Evolutionary conservation across 257 asterid genomes (phyloP), one percentile per base, ranked within the genome.

Genomic region (Anisodus acutangulus): DNA sequence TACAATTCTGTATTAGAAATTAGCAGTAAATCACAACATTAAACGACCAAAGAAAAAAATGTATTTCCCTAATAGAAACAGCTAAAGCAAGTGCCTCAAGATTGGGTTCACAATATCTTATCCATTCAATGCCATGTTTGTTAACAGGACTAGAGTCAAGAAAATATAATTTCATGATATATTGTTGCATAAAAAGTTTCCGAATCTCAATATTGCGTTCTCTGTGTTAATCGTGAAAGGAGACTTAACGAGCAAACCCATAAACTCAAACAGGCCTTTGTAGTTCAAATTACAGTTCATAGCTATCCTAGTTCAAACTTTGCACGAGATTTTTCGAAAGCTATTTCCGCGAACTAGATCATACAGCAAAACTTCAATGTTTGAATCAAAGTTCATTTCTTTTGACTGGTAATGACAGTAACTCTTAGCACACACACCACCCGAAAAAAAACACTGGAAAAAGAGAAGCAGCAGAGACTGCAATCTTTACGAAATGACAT

Each of bases 1-100:
- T 82, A 80, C 84, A 89, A 76, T 87, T 72, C 91, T 88, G 93
- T 81, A 84, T 84, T 47, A 86, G 84, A 86, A 85, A 91, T 72
- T 62, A 82, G 87, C 85, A 87, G 87, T 85, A 72, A 82, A 83
- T 87, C 82, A 63, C 47, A 53, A 89, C 85, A 78, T 60, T 81
- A 89, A 55, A 84, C 37, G 10, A 31, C 81, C 3, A 69, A 69
- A 69, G 78, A 53, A 45, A 79, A 9, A 8, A 13, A 4, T 16
- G 22, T 43, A 63, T 13, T 43, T 63, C 58, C 12, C 47, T 8
- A 53, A 4, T 3, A 78, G 13, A 78, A 78, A 78, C 9, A 53
- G 47, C 26, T 13, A 53, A 78, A 78, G 82, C 26, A 78, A 53
- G 9, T 53, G 82, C 16, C 64, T 2, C 64, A 51, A 53, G 15